phyloP scores from a whole-genome alignment of 306 rosid species.

The Alnus rubra region DNA sequence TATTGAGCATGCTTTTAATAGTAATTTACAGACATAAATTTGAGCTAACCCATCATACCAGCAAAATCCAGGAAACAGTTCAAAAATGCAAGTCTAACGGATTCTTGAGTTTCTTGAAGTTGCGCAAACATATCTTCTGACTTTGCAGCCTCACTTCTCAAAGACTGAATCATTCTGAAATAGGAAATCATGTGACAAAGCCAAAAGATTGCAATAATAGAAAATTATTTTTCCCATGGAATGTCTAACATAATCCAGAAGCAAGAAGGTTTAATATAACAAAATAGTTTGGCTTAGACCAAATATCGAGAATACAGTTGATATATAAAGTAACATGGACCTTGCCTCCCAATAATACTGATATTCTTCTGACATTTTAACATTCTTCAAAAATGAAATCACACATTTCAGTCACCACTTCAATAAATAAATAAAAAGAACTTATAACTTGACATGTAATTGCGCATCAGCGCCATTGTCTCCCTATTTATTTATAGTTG shows the following conservation, averaged over 20 bases:
- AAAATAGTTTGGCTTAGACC: not conserved
- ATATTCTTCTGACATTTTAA: not conserved
- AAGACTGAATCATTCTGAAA: constrained; percentile 79
- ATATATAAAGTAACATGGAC: not conserved
- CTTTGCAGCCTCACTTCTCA: constrained; percentile 81
- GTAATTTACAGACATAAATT: constrained; percentile 18
- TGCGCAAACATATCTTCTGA: constrained; percentile 81
- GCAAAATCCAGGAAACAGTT: constrained; percentile 95
- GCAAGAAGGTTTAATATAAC: too few species aligned
- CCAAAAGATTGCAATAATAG: not conserved
- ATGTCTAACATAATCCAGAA: not conserved
- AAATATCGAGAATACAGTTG: not conserved
- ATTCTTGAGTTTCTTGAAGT: constrained; percentile 92
- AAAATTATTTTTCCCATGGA: not conserved
- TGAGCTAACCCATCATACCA: constrained; percentile 56
- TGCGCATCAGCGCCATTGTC: not conserved
- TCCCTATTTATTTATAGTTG: not conserved
- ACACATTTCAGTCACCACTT: constrained; percentile 1
- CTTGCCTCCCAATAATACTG: not conserved
- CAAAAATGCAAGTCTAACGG: constrained; percentile 92
- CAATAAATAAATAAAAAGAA: not conserved
- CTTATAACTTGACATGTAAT: not conserved
- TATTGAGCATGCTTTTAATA: constrained; percentile 22
- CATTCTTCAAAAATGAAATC: not conserved
- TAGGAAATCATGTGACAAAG: constrained; percentile 30